Base-by-base conservation (phyloP, 768 basidiomycete species). In the Auricularia auricula-judae region DNA sequence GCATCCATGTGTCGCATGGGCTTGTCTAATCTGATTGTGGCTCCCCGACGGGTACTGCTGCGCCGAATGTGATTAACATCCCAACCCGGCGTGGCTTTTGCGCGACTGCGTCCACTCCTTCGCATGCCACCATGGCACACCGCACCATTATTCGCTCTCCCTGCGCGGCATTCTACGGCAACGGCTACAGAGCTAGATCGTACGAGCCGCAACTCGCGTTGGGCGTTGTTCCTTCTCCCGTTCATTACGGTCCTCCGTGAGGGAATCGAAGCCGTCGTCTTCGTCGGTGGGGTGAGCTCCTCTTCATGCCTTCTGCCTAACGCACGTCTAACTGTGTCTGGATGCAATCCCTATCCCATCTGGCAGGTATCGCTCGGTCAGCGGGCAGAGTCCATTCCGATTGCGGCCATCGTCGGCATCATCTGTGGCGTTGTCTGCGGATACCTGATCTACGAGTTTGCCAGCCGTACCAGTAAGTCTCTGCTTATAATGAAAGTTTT, bases 161-260 rank as follows among this genome's bases (percentile, higher is more conserved):
- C 53, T 3, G 14, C 44, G 34, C 35, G 18, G 16, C 34, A 39
- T 64, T 33, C 29, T 29, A 29, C 61, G 2, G 34, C 51, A 36
- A n/a, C 65, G 47, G 43, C 58, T 56, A 65, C 64, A 78, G 84
- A 78, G 21, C 79, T 77, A 54, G 83, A 85, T 62, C 74, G 79
- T 3, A 69, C 77, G 7, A 76, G 84, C 3, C 79, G 70, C 64
- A 79, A 85, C 1, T 84, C 88, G 2, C 90, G 86, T 78, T 98
- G 91, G 88, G 84, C 87, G 0, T 81, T 99, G 58, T 92, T 99
- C 79, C 70, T 95, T 36, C 81, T 99, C 4, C 96, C 96, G 0
- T 75, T 96, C 65, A 83, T 98, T 71, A 96, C 95, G 10, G 92
- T 99, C 58, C 78, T 98, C 39, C 86, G 95, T 66, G 96, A 98